These are phyloP conservation scores for Zasmidium angulare DNA, from an alignment of 2,329 filamentous ascomycete genomes.

Conservation along the genomic window DNA sequence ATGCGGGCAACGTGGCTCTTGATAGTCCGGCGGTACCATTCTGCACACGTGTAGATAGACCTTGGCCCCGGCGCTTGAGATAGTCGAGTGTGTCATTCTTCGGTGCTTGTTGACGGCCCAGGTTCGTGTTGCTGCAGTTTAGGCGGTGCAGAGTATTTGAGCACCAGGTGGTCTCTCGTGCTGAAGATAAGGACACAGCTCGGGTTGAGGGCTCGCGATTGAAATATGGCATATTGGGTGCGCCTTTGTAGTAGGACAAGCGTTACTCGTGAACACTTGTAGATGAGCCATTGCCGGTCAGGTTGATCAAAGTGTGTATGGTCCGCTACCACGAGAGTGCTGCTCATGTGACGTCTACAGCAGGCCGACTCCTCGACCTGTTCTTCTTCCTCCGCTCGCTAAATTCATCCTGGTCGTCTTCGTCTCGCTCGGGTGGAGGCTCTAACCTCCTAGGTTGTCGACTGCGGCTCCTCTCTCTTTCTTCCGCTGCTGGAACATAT, in stretches of 20 bases:
- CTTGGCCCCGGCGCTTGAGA: neutral
- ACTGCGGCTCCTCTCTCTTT: slow-evolving; percentile 6
- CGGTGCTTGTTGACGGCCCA: neutral
- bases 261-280: no score
- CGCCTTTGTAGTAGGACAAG: no score
- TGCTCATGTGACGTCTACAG: slow-evolving; percentile 7
- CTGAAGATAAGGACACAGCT: no score
- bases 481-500: slow-evolving; percentile 4
- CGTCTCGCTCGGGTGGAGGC: slow-evolving; percentile 1
- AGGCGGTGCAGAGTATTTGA: no score
- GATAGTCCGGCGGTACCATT: neutral
- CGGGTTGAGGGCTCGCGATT: no score
- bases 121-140: no score
- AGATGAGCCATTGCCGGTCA: neutral
- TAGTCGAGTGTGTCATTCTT: neutral
- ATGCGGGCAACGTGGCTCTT: neutral
- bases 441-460: slow-evolving; percentile 5
- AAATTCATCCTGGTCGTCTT: slow-evolving; percentile 1
- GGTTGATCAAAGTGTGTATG: neutral
- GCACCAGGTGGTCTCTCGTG: no score
- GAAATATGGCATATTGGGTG: no score
- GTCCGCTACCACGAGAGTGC: neutral
- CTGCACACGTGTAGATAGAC: neutral
- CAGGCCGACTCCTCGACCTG: slow-evolving; percentile 6
- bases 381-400: neutral